These are phyloP conservation scores for Solanum peruvianum DNA, from an alignment of 257 asterid genomes.

Conservation along the genomic window DNA sequence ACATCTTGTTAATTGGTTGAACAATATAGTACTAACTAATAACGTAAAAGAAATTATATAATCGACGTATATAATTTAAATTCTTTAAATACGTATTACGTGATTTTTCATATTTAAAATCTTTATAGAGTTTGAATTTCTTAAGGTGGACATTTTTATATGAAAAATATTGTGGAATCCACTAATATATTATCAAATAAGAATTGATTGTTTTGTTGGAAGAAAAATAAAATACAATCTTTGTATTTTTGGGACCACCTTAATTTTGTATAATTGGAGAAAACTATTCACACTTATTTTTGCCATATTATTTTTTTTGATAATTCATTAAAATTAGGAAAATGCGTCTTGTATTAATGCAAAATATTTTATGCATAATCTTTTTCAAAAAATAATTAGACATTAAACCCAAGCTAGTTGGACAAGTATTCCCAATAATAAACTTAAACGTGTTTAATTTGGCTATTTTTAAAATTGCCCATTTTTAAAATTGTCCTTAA, in stretches of 20 bases:
- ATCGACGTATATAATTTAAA: background rate
- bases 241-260: slow-evolving; percentile 5
- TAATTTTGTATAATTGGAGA: background rate
- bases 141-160: background rate
- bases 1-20: background rate
- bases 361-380: background rate
- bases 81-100: background rate
- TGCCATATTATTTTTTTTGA: background rate
- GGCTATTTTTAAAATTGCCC: background rate
- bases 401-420: background rate
- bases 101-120: background rate
- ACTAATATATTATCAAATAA: background rate
- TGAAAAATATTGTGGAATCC: slow-evolving; percentile 8
- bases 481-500: background rate
- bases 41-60: background rate
- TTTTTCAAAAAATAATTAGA: background rate
- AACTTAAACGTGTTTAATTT: background rate
- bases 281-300: background rate
- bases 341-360: background rate
- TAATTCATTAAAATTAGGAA: background rate
- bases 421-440: background rate
- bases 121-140: background rate
- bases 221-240: background rate
- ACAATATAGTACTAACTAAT: background rate
- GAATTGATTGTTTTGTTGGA: background rate